Conservation (phyloP, 805 yeast genomes). For the Zygosaccharomyces lentus region DNA sequence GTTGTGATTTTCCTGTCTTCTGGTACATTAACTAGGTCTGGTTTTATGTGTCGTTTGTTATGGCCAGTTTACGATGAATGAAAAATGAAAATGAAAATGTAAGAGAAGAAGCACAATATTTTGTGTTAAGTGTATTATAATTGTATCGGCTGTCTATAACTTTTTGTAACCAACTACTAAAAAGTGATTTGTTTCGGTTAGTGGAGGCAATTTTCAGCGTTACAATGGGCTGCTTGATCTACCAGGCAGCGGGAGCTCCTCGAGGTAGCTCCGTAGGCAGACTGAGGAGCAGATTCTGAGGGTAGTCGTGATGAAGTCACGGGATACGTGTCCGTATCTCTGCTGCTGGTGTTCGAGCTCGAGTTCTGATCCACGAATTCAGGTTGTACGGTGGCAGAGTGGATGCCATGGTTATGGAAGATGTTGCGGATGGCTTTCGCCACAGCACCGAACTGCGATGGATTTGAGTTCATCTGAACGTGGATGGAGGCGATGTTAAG, state of each 20-base stretch:
- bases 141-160: not conserved
- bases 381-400: constrained; percentile 94
- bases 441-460: constrained; percentile 62
- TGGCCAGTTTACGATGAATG: not conserved
- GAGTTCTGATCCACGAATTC: constrained; percentile 55
- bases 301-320: constrained; percentile 14
- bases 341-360: constrained; percentile 33
- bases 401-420: constrained; percentile 79
- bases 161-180: not conserved
- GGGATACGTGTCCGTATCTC: constrained; percentile 14
- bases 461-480: constrained; percentile 62
- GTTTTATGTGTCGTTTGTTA: not conserved
- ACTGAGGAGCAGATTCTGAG: constrained; percentile 12
- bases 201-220: constrained; percentile 41
- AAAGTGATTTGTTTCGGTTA: not conserved
- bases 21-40: not conserved
- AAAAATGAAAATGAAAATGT: not conserved
- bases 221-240: constrained; percentile 51
- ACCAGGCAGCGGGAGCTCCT: constrained; percentile 42
- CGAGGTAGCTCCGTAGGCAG: constrained; percentile 36
- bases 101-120: not conserved
- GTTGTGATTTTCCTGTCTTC: not conserved
- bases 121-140: not conserved
- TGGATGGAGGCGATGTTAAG: constrained; percentile 85
- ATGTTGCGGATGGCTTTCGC: constrained; percentile 74